phyloP scores from a whole-genome alignment of 805 yeast species.

The Myxozyma mucilagina region DNA sequence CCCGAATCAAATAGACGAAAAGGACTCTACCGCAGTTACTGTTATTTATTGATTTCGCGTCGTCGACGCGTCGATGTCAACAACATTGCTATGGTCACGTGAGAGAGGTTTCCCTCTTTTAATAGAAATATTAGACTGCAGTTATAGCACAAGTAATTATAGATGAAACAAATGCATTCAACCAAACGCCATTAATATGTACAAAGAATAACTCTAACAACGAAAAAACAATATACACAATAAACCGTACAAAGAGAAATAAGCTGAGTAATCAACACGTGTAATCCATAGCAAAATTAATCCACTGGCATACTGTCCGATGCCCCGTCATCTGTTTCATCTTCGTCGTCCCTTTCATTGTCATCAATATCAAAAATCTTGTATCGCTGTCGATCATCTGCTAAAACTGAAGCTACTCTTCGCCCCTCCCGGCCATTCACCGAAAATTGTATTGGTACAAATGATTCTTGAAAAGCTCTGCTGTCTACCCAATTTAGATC shows the following conservation, averaged over 20 bases:
- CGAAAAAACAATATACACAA: background rate
- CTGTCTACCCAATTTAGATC: constrained; percentile 10
- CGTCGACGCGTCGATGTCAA: no score
- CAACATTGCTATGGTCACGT: no score
- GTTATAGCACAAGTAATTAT: no score
- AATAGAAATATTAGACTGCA: no score
- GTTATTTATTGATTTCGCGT: no score
- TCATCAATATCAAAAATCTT: constrained; percentile 32
- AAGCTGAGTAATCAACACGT: background rate
- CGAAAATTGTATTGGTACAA: constrained; percentile 24
- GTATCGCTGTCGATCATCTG: constrained; percentile 31
- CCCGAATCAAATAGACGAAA: no score
- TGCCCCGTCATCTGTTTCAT: constrained; percentile 25
- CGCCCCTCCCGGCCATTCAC: constrained; percentile 30
- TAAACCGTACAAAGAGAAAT: no score
- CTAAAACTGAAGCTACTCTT: constrained; percentile 29
- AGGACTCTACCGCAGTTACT: no score
- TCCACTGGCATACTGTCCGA: constrained; percentile 12
- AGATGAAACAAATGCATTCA: background rate
- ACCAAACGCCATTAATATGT: background rate
- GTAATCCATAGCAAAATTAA: background rate
- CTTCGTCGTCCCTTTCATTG: constrained; percentile 28
- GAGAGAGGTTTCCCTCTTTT: no score
- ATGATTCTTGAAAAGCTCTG: constrained; percentile 11
- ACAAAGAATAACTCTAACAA: background rate